Percentiles rank a stretch among this genome's conserved stretches.
These are phyloP conservation scores for Lenwebbia sp. DNA, from an alignment of 345 rosid species.

Conservation along the genomic window DNA sequence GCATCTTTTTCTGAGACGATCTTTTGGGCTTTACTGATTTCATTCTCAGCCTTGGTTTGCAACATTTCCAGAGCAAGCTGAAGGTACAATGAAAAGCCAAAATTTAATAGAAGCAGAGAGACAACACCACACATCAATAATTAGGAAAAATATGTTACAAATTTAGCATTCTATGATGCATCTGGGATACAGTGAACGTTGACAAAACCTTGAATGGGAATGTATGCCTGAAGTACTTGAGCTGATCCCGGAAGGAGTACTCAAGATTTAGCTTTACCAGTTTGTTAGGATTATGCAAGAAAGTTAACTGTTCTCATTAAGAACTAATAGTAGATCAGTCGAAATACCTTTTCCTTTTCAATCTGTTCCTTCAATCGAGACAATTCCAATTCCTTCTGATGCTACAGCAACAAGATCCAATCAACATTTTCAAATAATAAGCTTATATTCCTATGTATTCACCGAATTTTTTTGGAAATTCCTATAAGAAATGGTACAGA, in stretches of 20 bases:
- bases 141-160: background rate
- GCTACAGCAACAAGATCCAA: conserved; percentile 28
- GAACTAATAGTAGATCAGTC: background rate
- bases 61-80: conserved; percentile 55
- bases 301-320: background rate
- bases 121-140: background rate
- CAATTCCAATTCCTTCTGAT: conserved; percentile 78
- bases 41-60: conserved; percentile 67
- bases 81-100: background rate
- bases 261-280: background rate
- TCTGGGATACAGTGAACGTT: background rate
- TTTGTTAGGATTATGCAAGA: background rate
- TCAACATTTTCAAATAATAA: background rate
- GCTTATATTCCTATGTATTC: background rate
- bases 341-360: conserved; percentile 73
- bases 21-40: conserved; percentile 60
- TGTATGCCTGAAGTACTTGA: background rate
- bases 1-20: conserved; percentile 60
- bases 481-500: background rate
- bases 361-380: conserved; percentile 65
- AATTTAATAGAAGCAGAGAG: background rate
- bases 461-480: background rate
- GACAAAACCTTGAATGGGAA: background rate
- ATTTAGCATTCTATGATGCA: background rate
- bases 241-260: background rate